Conservation (phyloP, 2,329 filamentous ascomycete species). For the Didymella sp. region DNA sequence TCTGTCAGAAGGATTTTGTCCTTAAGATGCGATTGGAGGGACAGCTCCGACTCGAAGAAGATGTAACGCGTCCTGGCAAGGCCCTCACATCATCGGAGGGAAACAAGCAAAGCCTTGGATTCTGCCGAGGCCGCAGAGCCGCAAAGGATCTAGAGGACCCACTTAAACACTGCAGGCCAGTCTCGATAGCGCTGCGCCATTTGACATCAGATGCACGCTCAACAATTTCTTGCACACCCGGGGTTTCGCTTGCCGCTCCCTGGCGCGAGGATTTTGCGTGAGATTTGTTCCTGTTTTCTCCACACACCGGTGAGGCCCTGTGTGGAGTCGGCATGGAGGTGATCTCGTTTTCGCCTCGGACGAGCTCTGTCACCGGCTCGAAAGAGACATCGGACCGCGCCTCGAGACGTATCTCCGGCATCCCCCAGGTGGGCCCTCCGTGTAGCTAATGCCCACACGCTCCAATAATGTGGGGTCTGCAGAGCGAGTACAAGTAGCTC, state of each 20-base stretch:
- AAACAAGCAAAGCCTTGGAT: conserved; percentile 20
- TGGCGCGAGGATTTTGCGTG: conserved; percentile 5
- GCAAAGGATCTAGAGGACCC: conserved; percentile 5
- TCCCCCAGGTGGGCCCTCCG: conserved; percentile 14
- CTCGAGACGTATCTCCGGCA: conserved; percentile 8
- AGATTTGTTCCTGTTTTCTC: conserved; percentile 18
- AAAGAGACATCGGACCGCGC: conserved; percentile 7
- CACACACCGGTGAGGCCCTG: conserved; percentile 23
- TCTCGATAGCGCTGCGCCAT: conserved; percentile 22
- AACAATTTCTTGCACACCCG: conserved; percentile 23
- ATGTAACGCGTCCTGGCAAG: conserved; percentile 13
- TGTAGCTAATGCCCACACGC: conserved; percentile 23
- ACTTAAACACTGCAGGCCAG: conserved; percentile 5
- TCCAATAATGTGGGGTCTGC: conserved; percentile 31
- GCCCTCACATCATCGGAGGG: conserved; percentile 12
- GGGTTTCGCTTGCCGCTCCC: conserved; percentile 12
- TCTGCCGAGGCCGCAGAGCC: conserved; percentile 24
- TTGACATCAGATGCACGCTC: conserved; percentile 25
- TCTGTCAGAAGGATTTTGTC: not conserved
- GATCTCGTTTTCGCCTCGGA: conserved; percentile 8
- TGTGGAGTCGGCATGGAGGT: conserved; percentile 17
- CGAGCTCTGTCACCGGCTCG: conserved; percentile 6
- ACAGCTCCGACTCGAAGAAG: conserved; percentile 3
- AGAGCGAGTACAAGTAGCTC: conserved; percentile 30
- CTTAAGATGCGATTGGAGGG: conserved; percentile 5